Conservation (phyloP, 345 rosid genomes). For the Salix viminalis region DNA sequence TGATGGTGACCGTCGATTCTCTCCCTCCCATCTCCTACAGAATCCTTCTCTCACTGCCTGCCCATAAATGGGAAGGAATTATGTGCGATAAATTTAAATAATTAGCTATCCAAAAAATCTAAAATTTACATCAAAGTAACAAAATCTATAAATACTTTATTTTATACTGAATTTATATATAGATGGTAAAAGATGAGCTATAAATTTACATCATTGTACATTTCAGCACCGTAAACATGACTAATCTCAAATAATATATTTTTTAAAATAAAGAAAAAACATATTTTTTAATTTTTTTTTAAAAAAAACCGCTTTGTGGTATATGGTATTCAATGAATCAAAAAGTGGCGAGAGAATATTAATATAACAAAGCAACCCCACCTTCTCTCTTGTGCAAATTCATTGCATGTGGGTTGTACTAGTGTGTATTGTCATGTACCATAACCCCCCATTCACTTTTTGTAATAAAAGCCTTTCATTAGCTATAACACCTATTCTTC, state of each 20-base stretch:
- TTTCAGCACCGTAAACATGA: background rate
- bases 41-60: background rate
- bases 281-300: too few relatives aligned
- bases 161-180: too few relatives aligned
- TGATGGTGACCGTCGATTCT: too few relatives aligned
- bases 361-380: constrained; percentile 32
- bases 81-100: background rate
- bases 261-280: too few relatives aligned
- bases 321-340: constrained; percentile 21
- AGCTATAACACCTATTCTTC: background rate
- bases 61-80: background rate
- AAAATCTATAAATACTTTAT: too few relatives aligned
- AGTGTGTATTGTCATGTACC: constrained; percentile 33
- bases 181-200: too few relatives aligned
- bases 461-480: constrained; percentile 12
- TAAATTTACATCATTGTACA: too few relatives aligned
- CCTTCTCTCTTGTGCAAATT: constrained; percentile 31
- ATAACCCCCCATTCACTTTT: background rate
- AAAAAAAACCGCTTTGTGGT: constrained; percentile 6
- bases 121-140: too few relatives aligned
- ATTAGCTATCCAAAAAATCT: too few relatives aligned
- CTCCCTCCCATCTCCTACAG: too few relatives aligned
- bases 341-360: constrained; percentile 29
- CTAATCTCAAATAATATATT: background rate
- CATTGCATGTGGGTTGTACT: constrained; percentile 57